Percentiles rank a stretch among this genome's conserved stretches.
Evolutionary conservation across 192 early-diverging fungal species (phyloP).

Genomic region (Funneliformis mosseae): DNA sequence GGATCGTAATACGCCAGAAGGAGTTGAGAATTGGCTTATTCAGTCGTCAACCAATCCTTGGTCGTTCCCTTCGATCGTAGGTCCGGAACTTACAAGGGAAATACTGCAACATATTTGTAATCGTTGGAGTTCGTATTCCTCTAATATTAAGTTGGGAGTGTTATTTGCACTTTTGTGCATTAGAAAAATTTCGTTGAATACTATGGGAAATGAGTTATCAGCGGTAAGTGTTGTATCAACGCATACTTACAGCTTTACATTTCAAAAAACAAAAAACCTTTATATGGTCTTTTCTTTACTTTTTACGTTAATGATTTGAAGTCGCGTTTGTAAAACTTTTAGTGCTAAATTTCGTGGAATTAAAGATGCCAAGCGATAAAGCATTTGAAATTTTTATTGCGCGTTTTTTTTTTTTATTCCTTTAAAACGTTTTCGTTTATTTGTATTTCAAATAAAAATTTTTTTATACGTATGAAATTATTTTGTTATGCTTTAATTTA

Average conservation of each 20-base stretch:
- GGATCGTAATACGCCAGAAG: constrained; percentile 7
- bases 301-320: neutral
- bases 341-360: no score
- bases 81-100: constrained; percentile 4
- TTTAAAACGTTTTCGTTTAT: no score
- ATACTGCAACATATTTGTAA: constrained; percentile 9
- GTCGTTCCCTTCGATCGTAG: neutral
- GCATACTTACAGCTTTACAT: no score
- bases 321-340: no score
- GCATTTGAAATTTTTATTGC: no score
- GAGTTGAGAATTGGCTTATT: neutral
- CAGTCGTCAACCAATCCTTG: constrained; percentile 1
- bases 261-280: neutral
- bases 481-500: no score
- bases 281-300: neutral
- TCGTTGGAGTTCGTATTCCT: neutral
- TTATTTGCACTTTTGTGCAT: constrained; percentile 28
- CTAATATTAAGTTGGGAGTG: constrained; percentile 12
- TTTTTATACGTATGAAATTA: no score
- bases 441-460: no score
- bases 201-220: neutral
- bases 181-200: neutral
- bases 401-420: no score
- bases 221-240: neutral
- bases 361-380: no score